phyloP scores from a whole-genome alignment of 2,329 filamentous ascomycete genomes.

The Fusarium chaquense region DNA sequence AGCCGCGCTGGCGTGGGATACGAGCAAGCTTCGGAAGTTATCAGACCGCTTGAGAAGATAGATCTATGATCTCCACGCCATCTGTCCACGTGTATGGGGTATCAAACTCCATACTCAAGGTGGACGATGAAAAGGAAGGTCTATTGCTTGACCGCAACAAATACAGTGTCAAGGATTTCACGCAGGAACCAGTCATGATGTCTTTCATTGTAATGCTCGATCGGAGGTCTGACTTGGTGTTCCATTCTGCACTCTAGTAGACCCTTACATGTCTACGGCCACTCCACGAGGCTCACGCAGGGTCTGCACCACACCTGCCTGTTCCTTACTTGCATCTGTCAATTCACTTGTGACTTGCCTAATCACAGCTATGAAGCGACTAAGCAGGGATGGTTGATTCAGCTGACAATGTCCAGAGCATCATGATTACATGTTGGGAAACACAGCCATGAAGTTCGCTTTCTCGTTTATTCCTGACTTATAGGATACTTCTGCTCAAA shows the following conservation, averaged over 20 bases:
- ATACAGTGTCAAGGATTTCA: constrained; percentile 44
- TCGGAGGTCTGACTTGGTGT: constrained; percentile 28
- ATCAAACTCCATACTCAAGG: not conserved
- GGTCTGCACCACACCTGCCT: constrained; percentile 38
- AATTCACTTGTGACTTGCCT: constrained; percentile 36
- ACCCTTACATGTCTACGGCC: constrained; percentile 26
- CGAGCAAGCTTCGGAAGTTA: constrained; percentile 27
- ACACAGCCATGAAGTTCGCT: constrained; percentile 24
- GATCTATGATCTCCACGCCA: constrained; percentile 11
- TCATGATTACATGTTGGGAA: constrained; percentile 20
- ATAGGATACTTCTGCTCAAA: not conserved
- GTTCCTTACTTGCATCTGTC: constrained; percentile 37
- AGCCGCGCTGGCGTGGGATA: constrained; percentile 27
- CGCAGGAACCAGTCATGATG: constrained; percentile 44
- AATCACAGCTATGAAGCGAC: constrained; percentile 29
- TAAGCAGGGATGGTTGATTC: constrained; percentile 38
- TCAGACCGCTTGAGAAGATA: constrained; percentile 17
- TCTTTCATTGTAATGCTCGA: constrained; percentile 9
- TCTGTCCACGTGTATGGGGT: constrained; percentile 14
- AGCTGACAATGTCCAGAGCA: constrained; percentile 31
- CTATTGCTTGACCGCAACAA: constrained; percentile 20
- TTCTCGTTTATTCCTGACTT: constrained; percentile 37
- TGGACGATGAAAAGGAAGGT: constrained; percentile 6
- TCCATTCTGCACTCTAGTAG: constrained; percentile 27
- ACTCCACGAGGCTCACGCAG: constrained; percentile 47